phyloP scores from a whole-genome alignment of 768 basidiomycete genomes.

The Amanita thiersii region DNA sequence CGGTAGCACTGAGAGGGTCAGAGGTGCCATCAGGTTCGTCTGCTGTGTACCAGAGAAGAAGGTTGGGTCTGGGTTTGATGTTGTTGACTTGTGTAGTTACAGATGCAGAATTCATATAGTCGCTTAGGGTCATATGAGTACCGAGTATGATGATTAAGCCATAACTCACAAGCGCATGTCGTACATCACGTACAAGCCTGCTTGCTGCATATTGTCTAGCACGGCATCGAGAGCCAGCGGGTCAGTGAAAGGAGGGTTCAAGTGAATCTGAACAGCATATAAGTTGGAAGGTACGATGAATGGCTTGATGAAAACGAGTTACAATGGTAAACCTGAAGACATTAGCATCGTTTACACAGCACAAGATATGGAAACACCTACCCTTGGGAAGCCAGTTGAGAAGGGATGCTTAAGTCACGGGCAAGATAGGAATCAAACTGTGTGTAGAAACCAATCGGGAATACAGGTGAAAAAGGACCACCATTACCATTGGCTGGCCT shows the following conservation, averaged over 20 bases:
- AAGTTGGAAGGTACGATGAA: constrained; percentile 13
- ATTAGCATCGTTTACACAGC: not conserved
- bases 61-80: constrained; percentile 59
- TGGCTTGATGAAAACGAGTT: constrained; percentile 14
- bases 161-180: constrained; percentile 63
- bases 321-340: constrained; percentile 30
- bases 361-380: constrained; percentile 20
- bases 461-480: constrained; percentile 43
- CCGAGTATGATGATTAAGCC: too few species aligned
- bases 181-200: constrained; percentile 69
- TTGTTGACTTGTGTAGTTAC: constrained; percentile 62
- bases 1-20: constrained; percentile 57
- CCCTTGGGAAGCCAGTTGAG: constrained; percentile 50
- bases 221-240: constrained; percentile 48
- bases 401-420: constrained; percentile 42
- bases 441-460: constrained; percentile 75
- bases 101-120: constrained; percentile 55
- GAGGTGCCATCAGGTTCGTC: constrained; percentile 70
- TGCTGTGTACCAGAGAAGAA: constrained; percentile 67
- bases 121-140: constrained; percentile 22
- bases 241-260: constrained; percentile 59
- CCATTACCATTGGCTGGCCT: constrained; percentile 41
- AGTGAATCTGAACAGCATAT: constrained; percentile 46
- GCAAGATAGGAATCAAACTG: constrained; percentile 46
- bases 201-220: constrained; percentile 64